Conservation (phyloP, 768 basidiomycete genomes). For the Termitomyces sp. region DNA sequence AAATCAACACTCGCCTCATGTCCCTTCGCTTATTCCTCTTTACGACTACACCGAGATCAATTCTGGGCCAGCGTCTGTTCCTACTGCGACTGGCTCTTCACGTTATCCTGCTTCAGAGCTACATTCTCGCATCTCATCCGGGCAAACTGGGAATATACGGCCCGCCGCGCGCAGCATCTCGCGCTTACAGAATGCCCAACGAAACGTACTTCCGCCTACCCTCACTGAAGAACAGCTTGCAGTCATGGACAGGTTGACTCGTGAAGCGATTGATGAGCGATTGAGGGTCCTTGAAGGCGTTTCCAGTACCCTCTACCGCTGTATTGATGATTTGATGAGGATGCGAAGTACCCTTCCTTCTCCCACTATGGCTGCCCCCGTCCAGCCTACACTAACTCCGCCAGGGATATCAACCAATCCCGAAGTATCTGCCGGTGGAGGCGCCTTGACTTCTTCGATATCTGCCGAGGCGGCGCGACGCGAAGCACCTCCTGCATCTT, state of each 20-base stretch:
- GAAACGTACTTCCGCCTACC: slow-evolving; percentile 33
- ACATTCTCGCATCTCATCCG: slow-evolving; percentile 1
- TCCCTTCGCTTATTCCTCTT: slow-evolving; percentile 27
- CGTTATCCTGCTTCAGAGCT: neutral
- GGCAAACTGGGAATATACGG: slow-evolving; percentile 4
- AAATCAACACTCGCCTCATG: slow-evolving; percentile 7
- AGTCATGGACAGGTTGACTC: slow-evolving; percentile 58
- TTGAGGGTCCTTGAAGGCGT: slow-evolving; percentile 75
- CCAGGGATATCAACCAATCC: slow-evolving; percentile 1
- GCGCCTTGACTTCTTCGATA: neutral
- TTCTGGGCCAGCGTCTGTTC: neutral
- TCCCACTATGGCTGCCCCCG: slow-evolving; percentile 14
- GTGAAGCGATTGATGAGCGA: slow-evolving; percentile 83
- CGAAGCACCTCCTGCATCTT: neutral
- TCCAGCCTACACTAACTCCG: neutral
- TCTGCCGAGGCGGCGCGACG: neutral
- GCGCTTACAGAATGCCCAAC: slow-evolving; percentile 1
- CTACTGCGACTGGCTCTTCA: neutral
- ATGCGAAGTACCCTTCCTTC: slow-evolving; percentile 67
- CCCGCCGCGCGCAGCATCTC: neutral
- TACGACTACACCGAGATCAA: slow-evolving; percentile 19
- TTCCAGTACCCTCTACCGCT: slow-evolving; percentile 63
- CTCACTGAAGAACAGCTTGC: slow-evolving; percentile 60
- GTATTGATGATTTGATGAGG: slow-evolving; percentile 75
- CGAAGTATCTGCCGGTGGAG: neutral